Percentiles rank a stretch among this genome's conserved stretches.
phyloP scores from a whole-genome alignment of 73 alveolate genomes.

The Paramecium pentaurelia region DNA sequence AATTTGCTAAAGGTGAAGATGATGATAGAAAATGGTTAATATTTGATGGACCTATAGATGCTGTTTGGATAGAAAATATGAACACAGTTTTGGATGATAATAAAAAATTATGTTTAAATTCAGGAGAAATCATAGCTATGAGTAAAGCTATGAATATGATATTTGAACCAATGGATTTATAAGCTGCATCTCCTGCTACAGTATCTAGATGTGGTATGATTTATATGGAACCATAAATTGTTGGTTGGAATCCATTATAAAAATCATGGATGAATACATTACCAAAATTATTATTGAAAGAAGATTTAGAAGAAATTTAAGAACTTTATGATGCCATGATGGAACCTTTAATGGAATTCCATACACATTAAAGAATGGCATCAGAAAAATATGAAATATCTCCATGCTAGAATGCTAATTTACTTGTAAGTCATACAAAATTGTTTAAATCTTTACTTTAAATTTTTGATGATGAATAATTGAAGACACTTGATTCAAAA shows the following conservation, averaged over 20 bases:
- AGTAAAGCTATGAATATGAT: slow-evolving; percentile 96
- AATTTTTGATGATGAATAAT: slow-evolving; percentile 78
- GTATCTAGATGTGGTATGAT: slow-evolving; percentile 99
- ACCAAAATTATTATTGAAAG: slow-evolving; percentile 74
- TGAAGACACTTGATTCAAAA: slow-evolving; percentile 53
- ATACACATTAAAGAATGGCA: slow-evolving; percentile 61
- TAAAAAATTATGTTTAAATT: slow-evolving; percentile 94
- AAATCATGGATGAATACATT: slow-evolving; percentile 87
- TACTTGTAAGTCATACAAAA: slow-evolving; percentile 66
- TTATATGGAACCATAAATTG: slow-evolving; percentile 97
- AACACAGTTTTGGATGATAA: slow-evolving; percentile 99
- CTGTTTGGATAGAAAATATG: slow-evolving; percentile 99
- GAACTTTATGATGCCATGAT: slow-evolving; percentile 77
- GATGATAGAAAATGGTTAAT: slow-evolving; percentile 96
- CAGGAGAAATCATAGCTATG: slow-evolving; percentile 94
- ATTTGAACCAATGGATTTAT: slow-evolving; percentile 97
- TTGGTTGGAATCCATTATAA: slow-evolving; percentile 84
- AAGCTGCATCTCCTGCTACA: slow-evolving; percentile 99
- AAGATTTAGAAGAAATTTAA: slow-evolving; percentile 69
- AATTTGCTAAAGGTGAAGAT: slow-evolving; percentile 59
- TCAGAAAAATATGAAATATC: slow-evolving; percentile 69
- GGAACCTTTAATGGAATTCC: slow-evolving; percentile 79
- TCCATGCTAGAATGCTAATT: slow-evolving; percentile 80
- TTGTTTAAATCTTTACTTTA: slow-evolving; percentile 77
- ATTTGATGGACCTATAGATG: slow-evolving; percentile 99